Base-by-base conservation (phyloP, 2,329 filamentous ascomycete genomes). In the Didymella segeticola region DNA sequence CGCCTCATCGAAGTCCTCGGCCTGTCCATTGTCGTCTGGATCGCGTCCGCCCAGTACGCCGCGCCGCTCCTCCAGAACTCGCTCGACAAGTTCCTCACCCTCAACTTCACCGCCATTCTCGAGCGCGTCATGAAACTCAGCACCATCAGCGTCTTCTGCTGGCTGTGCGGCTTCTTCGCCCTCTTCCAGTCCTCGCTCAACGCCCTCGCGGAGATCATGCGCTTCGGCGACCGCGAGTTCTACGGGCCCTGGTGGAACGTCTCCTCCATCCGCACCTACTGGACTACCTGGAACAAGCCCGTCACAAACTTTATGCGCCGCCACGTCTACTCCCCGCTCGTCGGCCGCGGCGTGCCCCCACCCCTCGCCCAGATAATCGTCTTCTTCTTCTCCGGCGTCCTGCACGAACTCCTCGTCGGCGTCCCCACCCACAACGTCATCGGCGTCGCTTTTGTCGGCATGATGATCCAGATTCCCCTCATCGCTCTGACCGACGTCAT, bases 201-300 rank as follows among this genome's bases (percentile, higher is more conserved):
- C 69, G 91, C 91, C 0, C 80, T 98, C 17, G 93, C 93, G 3
- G 95, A 99, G 74, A 79, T 98, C 11, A 89, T 91, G 80, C 83
- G 85, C 36, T 99, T 99, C 68, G 95, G 89, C 15, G 95, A 99
- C 73, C 86, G 95, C 25, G 89, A 93, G 46, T 99, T 99, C 75
- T 99, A 99, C 75, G 89, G 90, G 30, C 92, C 96, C 69, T 99
- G 95, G 95, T 99, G 95, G 95, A 99, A 99, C 71, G 72, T 74
- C 2, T 67, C 88, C 48, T 92, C 88, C 61, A 81, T 98, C 6
- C 90, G 93, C 27, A 84, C 83, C 4, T 99, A 99, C 79, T 97
- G 93, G 93, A 87, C 93, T 19, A 90, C 89, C 1, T 99, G 95
- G 95, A 99, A 99, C 78, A 96, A 96, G 73, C 95, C 95, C 1